These are phyloP conservation scores for Centella asiatica DNA, from an alignment of 129 eudicot species.

Conservation along the genomic window DNA sequence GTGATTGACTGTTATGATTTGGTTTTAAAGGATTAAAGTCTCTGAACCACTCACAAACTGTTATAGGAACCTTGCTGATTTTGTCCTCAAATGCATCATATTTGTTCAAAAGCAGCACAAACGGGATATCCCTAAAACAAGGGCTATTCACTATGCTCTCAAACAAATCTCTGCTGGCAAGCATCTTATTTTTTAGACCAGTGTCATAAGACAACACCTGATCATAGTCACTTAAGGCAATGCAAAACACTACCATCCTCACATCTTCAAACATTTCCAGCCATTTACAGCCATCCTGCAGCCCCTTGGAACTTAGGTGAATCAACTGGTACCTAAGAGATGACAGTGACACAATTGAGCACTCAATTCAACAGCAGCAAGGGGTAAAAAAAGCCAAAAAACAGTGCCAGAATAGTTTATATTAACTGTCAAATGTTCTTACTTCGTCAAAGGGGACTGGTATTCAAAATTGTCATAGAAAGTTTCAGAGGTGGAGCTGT, in stretches of 20 bases:
- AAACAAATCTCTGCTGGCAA: conserved; percentile 29
- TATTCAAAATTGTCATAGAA: conserved; percentile 20
- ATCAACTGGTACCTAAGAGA: conserved; percentile 37
- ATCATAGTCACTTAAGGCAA: conserved; percentile 42
- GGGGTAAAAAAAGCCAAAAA: too few relatives aligned
- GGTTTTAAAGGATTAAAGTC: conserved; percentile 29
- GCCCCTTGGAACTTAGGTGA: conserved; percentile 26
- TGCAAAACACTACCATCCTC: conserved; percentile 26
- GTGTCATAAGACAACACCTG: conserved; percentile 15
- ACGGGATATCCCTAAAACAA: conserved; percentile 22
- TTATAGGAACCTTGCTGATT: conserved; percentile 25
- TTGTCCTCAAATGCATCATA: conserved; percentile 41
- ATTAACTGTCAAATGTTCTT: conserved; percentile 7
- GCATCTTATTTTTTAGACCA: conserved; percentile 31
- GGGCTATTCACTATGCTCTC: conserved; percentile 30
- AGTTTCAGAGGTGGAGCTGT: conserved; percentile 19
- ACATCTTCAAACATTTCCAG: conserved; percentile 49
- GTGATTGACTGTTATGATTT: conserved; percentile 19
- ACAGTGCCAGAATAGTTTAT: not conserved
- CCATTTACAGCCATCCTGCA: conserved; percentile 27
- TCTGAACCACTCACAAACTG: conserved; percentile 41
- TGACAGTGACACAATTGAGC: not conserved
- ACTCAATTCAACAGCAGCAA: not conserved
- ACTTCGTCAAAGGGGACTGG: conserved; percentile 31
- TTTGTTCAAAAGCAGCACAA: conserved; percentile 36